Base-by-base conservation (phyloP, 331 rosid species). In the Cucumis variabilis region DNA sequence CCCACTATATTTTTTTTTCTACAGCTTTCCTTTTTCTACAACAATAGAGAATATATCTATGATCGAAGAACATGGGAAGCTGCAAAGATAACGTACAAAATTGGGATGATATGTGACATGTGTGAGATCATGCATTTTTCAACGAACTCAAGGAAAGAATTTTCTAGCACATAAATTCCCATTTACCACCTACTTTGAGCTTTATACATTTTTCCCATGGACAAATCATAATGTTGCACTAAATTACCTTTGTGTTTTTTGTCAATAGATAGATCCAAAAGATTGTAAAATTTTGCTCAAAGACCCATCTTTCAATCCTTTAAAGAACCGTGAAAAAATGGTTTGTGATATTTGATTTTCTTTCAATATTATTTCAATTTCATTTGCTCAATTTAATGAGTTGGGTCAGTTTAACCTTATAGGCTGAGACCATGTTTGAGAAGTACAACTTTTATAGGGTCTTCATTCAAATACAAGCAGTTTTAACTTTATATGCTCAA, bases 341-440 rank as follows among this genome's bases (percentile, higher is more conserved):
- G 98, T 97, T 73, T 33, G 91, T 85, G 51, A 73, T 27, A 51
- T 55, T 46, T 72, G 28, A 72, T 14, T 62, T 53, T 74, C 23
- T 63, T 44, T 60, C 3, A 46, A n/a, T 55, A 41, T 6, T 63
- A 5, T 21, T 63, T 65, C 69, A n/a, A 65, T 65, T 44, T 75
- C 13, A 27, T 50, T 55, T 86, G 19, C 28, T 10, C 11, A 14
- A 33, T 82, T 62, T 63, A 83, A 62, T 41, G 75, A 63, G 24
- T 74, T 81, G 37, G 69, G 77, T 70, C 88, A 82, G 85, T 86
- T 89, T 82, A 65, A 89, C 85, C 55, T 91, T 58, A 86, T 93
- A 97, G 99, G 98, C 94, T 48, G 99, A 97, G 91, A 97, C 93
- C 15, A 94, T 97, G 99, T 96, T 97, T 90, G 99, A 97, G 93